phyloP scores from a whole-genome alignment of 2,329 filamentous ascomycete species.

The Colletotrichum plurivorum region DNA sequence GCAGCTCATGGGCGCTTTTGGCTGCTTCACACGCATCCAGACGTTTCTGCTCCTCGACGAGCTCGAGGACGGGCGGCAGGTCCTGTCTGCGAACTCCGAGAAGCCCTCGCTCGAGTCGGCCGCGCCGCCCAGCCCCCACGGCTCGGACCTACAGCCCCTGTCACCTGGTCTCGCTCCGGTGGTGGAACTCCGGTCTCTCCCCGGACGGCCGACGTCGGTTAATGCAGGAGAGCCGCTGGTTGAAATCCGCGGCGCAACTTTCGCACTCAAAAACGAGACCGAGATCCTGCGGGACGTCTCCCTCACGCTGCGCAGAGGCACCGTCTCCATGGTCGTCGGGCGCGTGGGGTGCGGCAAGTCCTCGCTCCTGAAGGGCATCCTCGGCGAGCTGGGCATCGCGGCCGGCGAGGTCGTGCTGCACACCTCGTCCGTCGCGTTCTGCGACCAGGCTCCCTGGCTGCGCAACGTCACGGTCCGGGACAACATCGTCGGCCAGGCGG shows the following conservation, averaged over 20 bases:
- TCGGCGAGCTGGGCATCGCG: slow-evolving; percentile 53
- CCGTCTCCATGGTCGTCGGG: slow-evolving; percentile 55
- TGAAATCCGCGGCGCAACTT: slow-evolving; percentile 28
- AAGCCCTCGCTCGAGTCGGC: slow-evolving; percentile 19
- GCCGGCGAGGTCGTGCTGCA: slow-evolving; percentile 34
- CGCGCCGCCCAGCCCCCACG: slow-evolving; percentile 3
- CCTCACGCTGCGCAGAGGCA: slow-evolving; percentile 41
- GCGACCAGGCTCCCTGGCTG: slow-evolving; percentile 60
- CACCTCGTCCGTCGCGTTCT: slow-evolving; percentile 53
- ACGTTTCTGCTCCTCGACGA: slow-evolving; percentile 49
- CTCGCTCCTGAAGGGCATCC: slow-evolving; percentile 53
- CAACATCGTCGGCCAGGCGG: slow-evolving; percentile 53
- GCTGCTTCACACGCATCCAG: slow-evolving; percentile 51
- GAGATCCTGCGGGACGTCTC: slow-evolving; percentile 45
- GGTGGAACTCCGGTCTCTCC: slow-evolving; percentile 12
- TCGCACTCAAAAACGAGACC: slow-evolving; percentile 39
- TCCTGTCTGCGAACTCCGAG: slow-evolving; percentile 7
- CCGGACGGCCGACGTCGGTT: background rate
- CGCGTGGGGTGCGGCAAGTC: slow-evolving; percentile 62
- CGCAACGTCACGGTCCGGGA: slow-evolving; percentile 56
- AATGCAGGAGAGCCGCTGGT: slow-evolving; percentile 23
- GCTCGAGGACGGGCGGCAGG: slow-evolving; percentile 40
- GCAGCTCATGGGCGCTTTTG: slow-evolving; percentile 50
- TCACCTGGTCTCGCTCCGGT: slow-evolving; percentile 25
- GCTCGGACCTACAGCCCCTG: slow-evolving; percentile 36